Conservation (phyloP, 768 basidiomycete species). For the Tulasnella sp. region DNA sequence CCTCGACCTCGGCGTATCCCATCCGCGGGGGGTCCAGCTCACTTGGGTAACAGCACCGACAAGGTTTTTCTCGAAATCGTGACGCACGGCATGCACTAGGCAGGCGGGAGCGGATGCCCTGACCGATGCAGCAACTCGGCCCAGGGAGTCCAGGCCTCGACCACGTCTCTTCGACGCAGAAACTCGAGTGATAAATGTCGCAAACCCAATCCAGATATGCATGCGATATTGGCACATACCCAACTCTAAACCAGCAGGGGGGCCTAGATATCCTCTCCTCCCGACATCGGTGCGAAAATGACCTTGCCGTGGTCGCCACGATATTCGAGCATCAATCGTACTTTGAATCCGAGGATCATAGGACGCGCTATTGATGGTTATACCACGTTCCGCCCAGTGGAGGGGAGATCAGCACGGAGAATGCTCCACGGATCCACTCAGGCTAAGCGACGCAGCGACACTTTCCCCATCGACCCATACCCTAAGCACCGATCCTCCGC, state of each 20-base stretch:
- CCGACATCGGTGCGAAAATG: too few species aligned
- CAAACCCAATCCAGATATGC: not conserved
- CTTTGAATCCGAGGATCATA: too few species aligned
- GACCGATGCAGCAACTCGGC: not conserved
- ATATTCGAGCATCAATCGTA: too few species aligned
- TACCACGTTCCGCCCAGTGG: too few species aligned
- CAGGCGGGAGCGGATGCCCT: not conserved
- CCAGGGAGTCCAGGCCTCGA: not conserved
- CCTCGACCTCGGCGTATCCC: not conserved
- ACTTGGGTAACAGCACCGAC: not conserved
- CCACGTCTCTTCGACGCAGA: not conserved
- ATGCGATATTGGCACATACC: not conserved
- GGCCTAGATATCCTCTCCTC: not conserved
- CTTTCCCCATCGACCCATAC: not conserved
- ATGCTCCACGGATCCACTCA: not conserved
- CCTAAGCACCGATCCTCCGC: not conserved
- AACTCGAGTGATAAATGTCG: not conserved
- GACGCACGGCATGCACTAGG: not conserved
- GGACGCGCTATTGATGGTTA: too few species aligned
- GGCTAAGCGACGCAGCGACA: not conserved
- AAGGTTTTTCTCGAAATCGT: constrained; percentile 10
- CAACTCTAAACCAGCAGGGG: not conserved
- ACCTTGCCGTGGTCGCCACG: too few species aligned
- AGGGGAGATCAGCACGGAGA: too few species aligned
- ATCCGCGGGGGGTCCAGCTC: not conserved